These are phyloP conservation scores for Alternaria arborescens DNA, from an alignment of 2,329 filamentous ascomycete genomes.

Conservation along the genomic window DNA sequence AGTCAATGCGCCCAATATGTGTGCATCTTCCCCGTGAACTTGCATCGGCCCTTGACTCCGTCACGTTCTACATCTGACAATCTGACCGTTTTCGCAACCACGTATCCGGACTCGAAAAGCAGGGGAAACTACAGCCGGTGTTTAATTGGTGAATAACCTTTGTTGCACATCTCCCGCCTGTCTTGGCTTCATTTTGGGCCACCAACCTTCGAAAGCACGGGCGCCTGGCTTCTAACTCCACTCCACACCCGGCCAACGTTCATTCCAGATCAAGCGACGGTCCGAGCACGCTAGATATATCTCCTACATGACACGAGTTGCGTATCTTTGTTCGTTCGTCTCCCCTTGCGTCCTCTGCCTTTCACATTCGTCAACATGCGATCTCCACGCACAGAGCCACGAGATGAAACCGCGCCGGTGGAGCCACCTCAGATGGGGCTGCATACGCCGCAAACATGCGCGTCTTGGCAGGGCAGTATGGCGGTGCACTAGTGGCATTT, in stretches of 20 bases:
- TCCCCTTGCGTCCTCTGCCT: not conserved
- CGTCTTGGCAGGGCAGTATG: slow-evolving; percentile 4
- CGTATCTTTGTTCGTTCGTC: slow-evolving; percentile 1
- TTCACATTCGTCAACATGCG: not conserved
- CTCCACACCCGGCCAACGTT: slow-evolving; percentile 10
- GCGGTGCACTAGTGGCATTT: slow-evolving; percentile 4
- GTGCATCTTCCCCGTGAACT: slow-evolving; percentile 1
- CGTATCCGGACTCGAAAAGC: slow-evolving; percentile 1
- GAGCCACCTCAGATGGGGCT: not conserved
- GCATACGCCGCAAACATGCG: not conserved
- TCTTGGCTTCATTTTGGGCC: slow-evolving; percentile 13
- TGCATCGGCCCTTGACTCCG: slow-evolving; percentile 5
- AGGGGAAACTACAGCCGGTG: slow-evolving; percentile 6
- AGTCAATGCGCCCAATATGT: slow-evolving; percentile 4
- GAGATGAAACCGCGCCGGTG: slow-evolving; percentile 2
- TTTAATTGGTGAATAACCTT: slow-evolving; percentile 6
- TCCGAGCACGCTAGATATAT: slow-evolving; percentile 5
- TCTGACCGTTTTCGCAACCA: slow-evolving; percentile 4
- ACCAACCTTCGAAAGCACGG: slow-evolving; percentile 6
- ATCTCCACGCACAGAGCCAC: not conserved
- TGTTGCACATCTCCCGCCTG: slow-evolving; percentile 11
- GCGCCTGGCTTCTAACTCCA: not conserved
- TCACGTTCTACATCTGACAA: not conserved
- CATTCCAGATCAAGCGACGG: slow-evolving; percentile 5
- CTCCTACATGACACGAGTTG: slow-evolving; percentile 4